Evolutionary conservation across 805 yeast genomes (phyloP), one percentile per base, ranked within the genome.

Genomic region (Yarrowia bubula): DNA sequence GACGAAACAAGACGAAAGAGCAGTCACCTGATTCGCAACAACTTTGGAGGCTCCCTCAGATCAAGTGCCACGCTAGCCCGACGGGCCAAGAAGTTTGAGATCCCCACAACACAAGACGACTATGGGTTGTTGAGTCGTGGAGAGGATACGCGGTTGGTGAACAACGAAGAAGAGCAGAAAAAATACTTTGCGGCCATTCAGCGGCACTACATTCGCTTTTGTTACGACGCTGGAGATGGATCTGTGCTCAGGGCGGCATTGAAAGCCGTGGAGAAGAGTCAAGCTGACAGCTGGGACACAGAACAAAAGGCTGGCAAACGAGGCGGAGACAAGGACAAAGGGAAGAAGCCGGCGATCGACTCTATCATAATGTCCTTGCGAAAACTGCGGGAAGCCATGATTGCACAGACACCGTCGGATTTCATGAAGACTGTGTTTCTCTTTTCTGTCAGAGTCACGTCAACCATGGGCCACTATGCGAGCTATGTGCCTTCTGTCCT

Each of bases 361-460:
- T 58, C 64, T 3, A 43, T 58, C 41, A 35, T 58, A 10, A 58
- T 58, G 64, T 58, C 64, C 7, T 15, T 58, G 35, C 39, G 71
- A n/a, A 84, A 84, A 66, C 74, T 86, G 15, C 71, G 90, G 48
- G 89, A 86, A 70, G 83, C 87, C 8, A 70, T 85, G 38, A 71
- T 86, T 17, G 70, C 75, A n/a, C 64, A 72, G 4, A 67, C 70
- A 14, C 75, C 80, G 0, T 76, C 75, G 51, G 73, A 72, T 35
- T 82, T 84, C 65, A 71, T 80, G 9, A 77, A 75, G 55, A 71
- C 74, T n/a, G 86, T 86, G 22, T 81, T 78, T 66, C 67, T 84
- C 33, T 78, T 77, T 41, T 83, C 87, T 0, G 77, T 81, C 8
- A 70, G 84, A 38, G 75, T 82, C 22, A 74, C 84, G 0, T 76